Evolutionary conservation across 140 eudicot genomes (phyloP).

Genomic region (Cichorium intybus): DNA sequence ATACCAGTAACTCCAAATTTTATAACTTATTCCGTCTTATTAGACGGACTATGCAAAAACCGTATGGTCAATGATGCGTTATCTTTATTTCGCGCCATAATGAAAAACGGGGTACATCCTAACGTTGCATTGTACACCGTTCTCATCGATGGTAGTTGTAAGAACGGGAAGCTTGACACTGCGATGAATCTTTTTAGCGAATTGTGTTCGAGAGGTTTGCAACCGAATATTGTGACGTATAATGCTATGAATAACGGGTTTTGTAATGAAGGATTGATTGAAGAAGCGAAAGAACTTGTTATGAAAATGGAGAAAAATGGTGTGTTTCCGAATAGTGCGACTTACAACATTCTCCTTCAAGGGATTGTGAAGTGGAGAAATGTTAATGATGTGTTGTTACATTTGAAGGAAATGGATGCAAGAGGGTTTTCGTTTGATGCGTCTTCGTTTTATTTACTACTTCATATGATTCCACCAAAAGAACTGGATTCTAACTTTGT

Average conservation of each 20-base stretch:
- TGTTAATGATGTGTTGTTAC: slow-evolving; percentile 18
- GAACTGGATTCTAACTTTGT: slow-evolving; percentile 19
- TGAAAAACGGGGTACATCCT: slow-evolving; percentile 16
- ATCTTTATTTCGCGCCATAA: slow-evolving; percentile 30
- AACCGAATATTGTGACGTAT: slow-evolving; percentile 31
- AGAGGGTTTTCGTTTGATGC: slow-evolving; percentile 30
- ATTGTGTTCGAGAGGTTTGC: slow-evolving; percentile 23
- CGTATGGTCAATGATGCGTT: slow-evolving; percentile 23
- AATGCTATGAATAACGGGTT: slow-evolving; percentile 35
- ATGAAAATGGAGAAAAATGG: slow-evolving; percentile 42
- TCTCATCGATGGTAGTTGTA: slow-evolving; percentile 34
- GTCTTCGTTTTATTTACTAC: slow-evolving; percentile 28
- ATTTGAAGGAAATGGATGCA: slow-evolving; percentile 41
- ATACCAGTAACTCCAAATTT: slow-evolving; percentile 24
- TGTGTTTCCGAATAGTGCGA: slow-evolving; percentile 36
- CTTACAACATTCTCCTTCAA: slow-evolving; percentile 35
- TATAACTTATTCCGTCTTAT: slow-evolving; percentile 27
- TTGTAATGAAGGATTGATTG: slow-evolving; percentile 28
- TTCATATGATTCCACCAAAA: slow-evolving; percentile 4
- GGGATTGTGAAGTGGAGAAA: slow-evolving; percentile 31
- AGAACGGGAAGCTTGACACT: slow-evolving; percentile 23
- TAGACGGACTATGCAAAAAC: slow-evolving; percentile 35
- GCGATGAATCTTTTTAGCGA: slow-evolving; percentile 21
- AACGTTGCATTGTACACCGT: slow-evolving; percentile 31
- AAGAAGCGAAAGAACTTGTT: slow-evolving; percentile 36